phyloP scores from a whole-genome alignment of 1,284 basidiomycete species.

The Amylostereum areolatum region DNA sequence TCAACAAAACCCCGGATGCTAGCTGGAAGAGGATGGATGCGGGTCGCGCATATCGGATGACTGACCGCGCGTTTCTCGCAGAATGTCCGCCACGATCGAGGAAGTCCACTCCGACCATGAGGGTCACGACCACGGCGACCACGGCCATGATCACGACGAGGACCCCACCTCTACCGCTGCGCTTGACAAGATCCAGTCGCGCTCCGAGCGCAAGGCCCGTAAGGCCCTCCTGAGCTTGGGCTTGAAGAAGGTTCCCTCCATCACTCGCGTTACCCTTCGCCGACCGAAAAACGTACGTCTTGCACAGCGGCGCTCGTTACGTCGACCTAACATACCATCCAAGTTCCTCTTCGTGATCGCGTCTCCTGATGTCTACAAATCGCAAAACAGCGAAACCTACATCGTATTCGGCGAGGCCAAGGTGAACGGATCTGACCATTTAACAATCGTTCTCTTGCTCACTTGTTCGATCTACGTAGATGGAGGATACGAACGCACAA shows the following conservation, averaged over 20 bases:
- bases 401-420: constrained; percentile 99
- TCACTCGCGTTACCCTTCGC: constrained; percentile 93
- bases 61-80: neutral
- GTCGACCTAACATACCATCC: neutral
- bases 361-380: constrained; percentile 97
- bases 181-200: constrained; percentile 90
- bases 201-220: constrained; percentile 87
- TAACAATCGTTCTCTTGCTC: neutral
- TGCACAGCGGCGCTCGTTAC: neutral
- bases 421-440: constrained; percentile 32
- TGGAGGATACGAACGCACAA: constrained; percentile 88
- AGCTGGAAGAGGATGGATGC: constrained; percentile 22
- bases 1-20: no score
- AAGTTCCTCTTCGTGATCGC: constrained; percentile 91
- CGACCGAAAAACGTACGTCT: constrained; percentile 85
- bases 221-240: constrained; percentile 86
- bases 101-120: constrained; percentile 75
- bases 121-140: constrained; percentile 33
- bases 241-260: constrained; percentile 86
- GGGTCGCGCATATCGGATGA: neutral
- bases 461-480: constrained; percentile 34
- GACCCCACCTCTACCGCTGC: constrained; percentile 80
- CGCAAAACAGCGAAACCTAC: constrained; percentile 94
- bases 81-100: constrained; percentile 80
- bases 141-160: constrained; percentile 55